Percentiles rank a stretch among this genome's conserved stretches.
Evolutionary conservation across 768 basidiomycete genomes (phyloP).

Genomic region (Dentipellis sp.): DNA sequence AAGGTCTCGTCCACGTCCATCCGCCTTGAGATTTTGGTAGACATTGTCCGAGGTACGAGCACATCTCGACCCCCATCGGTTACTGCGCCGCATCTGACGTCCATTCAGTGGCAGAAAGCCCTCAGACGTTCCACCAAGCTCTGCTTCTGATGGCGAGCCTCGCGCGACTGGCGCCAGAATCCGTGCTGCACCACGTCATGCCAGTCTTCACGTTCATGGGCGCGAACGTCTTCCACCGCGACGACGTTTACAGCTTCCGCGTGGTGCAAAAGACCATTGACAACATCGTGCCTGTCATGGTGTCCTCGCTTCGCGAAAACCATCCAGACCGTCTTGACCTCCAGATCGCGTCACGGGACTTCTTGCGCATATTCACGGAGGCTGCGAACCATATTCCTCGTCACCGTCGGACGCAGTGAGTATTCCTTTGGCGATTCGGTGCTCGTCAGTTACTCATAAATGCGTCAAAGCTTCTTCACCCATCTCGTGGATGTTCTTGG

Average conservation of each 20-base stretch:
- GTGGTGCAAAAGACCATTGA: slow-evolving; percentile 97
- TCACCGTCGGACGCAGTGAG: slow-evolving; percentile 84
- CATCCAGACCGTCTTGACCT: slow-evolving; percentile 48
- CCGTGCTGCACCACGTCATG: slow-evolving; percentile 92
- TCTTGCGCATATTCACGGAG: slow-evolving; percentile 88
- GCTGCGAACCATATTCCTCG: slow-evolving; percentile 87
- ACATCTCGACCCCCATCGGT: background rate
- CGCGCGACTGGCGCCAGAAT: slow-evolving; percentile 78
- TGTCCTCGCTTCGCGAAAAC: slow-evolving; percentile 58
- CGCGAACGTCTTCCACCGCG: slow-evolving; percentile 93
- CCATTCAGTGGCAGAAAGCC: slow-evolving; percentile 69
- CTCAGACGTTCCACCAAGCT: slow-evolving; percentile 92
- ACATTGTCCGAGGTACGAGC: slow-evolving; percentile 69
- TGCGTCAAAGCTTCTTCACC: slow-evolving; percentile 63
- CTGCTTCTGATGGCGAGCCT: slow-evolving; percentile 79
- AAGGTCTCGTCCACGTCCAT: slow-evolving; percentile 48
- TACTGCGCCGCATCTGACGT: background rate
- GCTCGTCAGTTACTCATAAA: slow-evolving; percentile 4
- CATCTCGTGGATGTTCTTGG: slow-evolving; percentile 83
- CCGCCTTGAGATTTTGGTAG: slow-evolving; percentile 78
- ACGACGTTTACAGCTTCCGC: slow-evolving; percentile 90
- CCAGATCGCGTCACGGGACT: slow-evolving; percentile 63
- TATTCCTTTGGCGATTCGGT: background rate
- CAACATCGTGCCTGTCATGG: slow-evolving; percentile 90
- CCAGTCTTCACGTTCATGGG: slow-evolving; percentile 99